Base-by-base conservation (phyloP, 352 stramenopile species). In the Phytophthora sp. region DNA sequence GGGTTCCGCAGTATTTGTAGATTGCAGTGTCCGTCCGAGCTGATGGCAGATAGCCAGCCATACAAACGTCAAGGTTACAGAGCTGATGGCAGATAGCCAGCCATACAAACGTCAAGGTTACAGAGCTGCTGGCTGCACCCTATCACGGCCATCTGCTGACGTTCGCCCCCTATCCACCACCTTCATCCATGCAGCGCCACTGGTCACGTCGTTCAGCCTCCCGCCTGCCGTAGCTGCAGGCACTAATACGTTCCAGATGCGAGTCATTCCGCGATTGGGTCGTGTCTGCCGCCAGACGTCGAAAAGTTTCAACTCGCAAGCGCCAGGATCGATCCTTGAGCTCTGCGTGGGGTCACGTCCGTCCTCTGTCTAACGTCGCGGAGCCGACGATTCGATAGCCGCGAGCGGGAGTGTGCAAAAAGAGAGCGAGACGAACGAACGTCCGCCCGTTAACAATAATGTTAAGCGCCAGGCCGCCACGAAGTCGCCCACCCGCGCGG, bases 391-490 rank as follows among this genome's bases (percentile, higher is more conserved):
- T 61, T 66, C 55, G 57, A 69, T 68, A 62, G 58, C 58, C 57
- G 45, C 58, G 42, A 60, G 44, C 42, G 51, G 51, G 51, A 57
- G 38, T 16, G 55, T 69, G 46, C 46, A 66, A 63, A 69, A 56
- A 72, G 63, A 21, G 60, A 50, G 24, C 65, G 29, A 65, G 49
- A 38, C 51, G 39, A 63, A 44, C 62, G 39, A 61, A 70, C 58
- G 63, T 69, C 58, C 42, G 64, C 51, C 68, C 58, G 57, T 73
- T 41, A 57, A 64, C n/a, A n/a, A n/a, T n/a, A 68, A 72, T 74
- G 60, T 69, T 69, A 65, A 72, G 65, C 60, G 65, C 56, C 56
- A 72, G 59, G 65, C 56, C 45, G 20, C 9, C 31, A 27, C 33
- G 24, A 62, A 46, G 30, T 63, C 30, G 46, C 57, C 38, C 52